Conservation (phyloP, 352 stramenopile species). For the Stramenopiles sp. region DNA sequence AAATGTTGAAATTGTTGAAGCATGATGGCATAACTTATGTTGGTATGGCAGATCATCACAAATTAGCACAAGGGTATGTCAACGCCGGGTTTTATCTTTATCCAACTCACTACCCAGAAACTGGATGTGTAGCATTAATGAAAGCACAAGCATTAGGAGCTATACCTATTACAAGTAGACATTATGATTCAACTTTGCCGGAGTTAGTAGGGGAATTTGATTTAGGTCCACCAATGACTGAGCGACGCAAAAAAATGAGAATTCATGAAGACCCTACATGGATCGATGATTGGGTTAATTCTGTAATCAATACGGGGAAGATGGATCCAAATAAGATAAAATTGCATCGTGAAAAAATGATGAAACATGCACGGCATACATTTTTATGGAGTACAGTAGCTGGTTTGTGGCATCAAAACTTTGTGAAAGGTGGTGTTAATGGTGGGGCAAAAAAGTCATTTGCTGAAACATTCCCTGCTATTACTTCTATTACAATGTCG, state of each 20-base stretch:
- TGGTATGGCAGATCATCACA: conserved; percentile 43
- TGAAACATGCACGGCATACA: neutral
- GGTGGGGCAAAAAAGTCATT: too few relatives aligned
- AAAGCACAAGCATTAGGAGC: conserved; percentile 64
- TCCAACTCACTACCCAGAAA: conserved; percentile 60
- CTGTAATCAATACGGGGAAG: neutral
- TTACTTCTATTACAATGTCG: too few relatives aligned
- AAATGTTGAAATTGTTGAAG: conserved; percentile 28
- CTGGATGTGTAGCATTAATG: conserved; percentile 70
- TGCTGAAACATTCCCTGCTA: too few relatives aligned
- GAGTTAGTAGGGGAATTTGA: conserved; percentile 45
- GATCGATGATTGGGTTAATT: neutral
- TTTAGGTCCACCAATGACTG: conserved; percentile 31
- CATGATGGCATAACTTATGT: conserved; percentile 15
- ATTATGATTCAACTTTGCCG: conserved; percentile 31
- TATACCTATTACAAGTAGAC: conserved; percentile 61
- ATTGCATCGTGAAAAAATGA: neutral
- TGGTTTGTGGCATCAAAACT: neutral
- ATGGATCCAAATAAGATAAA: neutral
- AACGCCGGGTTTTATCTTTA: conserved; percentile 63
- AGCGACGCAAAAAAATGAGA: neutral
- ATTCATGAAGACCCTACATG: neutral
- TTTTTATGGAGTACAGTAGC: conserved; percentile 7
- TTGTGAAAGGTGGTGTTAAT: neutral
- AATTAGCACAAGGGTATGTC: conserved; percentile 36